Percentiles rank a stretch among this genome's conserved stretches.
phyloP scores from a whole-genome alignment of 1,284 basidiomycete genomes.

The Schizophyllum amplum region DNA sequence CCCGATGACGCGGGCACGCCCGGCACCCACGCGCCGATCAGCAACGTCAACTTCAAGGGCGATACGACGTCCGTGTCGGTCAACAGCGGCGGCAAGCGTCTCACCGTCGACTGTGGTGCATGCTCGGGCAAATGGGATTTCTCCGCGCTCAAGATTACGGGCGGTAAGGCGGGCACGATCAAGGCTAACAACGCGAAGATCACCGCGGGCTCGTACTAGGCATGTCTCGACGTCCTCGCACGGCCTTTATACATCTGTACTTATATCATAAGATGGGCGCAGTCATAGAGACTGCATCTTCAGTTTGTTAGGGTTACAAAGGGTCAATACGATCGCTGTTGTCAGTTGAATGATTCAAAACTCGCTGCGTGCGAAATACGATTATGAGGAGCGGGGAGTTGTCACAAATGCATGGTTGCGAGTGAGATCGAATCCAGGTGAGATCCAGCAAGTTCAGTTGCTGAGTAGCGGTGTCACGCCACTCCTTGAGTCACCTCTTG shows the following conservation, averaged over 20 bases:
- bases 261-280: not conserved
- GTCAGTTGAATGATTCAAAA: no score
- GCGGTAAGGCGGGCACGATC: conserved; percentile 24
- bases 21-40: conserved; percentile 35
- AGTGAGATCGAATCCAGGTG: no score
- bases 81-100: conserved; percentile 23
- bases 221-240: not conserved
- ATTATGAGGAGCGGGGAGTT: no score
- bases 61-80: conserved; percentile 30
- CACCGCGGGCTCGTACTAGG: conserved; percentile 7
- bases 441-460: no score
- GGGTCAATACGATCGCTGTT: no score
- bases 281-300: not conserved
- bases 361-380: no score
- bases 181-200: conserved; percentile 10
- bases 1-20: conserved; percentile 35
- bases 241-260: not conserved
- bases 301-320: not conserved
- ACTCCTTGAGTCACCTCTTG: no score
- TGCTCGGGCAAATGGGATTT: conserved; percentile 48
- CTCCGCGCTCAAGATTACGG: conserved; percentile 35
- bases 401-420: no score
- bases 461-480: no score
- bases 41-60: conserved; percentile 32
- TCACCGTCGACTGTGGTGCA: conserved; percentile 37